phyloP scores from a whole-genome alignment of 148 eudicot species.

The Drosera capensis region DNA sequence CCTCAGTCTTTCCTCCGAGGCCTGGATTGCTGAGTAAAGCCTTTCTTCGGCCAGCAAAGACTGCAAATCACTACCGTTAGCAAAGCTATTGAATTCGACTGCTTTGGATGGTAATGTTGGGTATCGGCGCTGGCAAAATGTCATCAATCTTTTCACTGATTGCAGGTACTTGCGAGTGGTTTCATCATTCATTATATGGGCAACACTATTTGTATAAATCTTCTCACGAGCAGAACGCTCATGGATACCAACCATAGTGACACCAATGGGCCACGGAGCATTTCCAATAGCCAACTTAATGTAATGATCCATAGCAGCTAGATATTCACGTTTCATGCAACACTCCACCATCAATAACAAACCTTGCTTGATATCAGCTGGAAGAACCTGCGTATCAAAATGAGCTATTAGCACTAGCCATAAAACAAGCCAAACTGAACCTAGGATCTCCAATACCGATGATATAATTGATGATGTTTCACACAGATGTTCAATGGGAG shows the following conservation, averaged over 20 bases:
- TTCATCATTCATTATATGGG: conserved; percentile 95
- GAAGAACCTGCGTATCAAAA: conserved; percentile 51
- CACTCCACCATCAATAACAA: conserved; percentile 59
- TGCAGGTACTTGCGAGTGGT: conserved; percentile 94
- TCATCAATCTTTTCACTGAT: conserved; percentile 82
- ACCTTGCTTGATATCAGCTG: conserved; percentile 68
- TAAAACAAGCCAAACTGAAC: not conserved
- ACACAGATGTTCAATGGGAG: no score
- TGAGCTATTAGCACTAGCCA: not conserved
- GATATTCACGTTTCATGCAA: conserved; percentile 72
- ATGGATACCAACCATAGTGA: conserved; percentile 99
- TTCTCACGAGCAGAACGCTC: conserved; percentile 99
- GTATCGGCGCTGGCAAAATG: conserved; percentile 81
- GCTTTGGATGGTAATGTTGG: conserved; percentile 93
- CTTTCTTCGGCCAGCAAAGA: conserved; percentile 61
- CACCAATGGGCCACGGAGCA: conserved; percentile 99
- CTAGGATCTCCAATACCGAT: no score
- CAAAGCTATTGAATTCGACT: conserved; percentile 92
- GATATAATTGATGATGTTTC: no score
- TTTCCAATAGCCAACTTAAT: conserved; percentile 91
- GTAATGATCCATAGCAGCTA: conserved; percentile 92
- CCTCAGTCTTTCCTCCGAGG: conserved; percentile 49
- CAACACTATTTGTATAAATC: conserved; percentile 92
- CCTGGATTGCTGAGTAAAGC: conserved; percentile 15
- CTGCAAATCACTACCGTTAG: conserved; percentile 90